phyloP scores from a whole-genome alignment of 2,329 filamentous ascomycete genomes.

The Xylogone sp. region DNA sequence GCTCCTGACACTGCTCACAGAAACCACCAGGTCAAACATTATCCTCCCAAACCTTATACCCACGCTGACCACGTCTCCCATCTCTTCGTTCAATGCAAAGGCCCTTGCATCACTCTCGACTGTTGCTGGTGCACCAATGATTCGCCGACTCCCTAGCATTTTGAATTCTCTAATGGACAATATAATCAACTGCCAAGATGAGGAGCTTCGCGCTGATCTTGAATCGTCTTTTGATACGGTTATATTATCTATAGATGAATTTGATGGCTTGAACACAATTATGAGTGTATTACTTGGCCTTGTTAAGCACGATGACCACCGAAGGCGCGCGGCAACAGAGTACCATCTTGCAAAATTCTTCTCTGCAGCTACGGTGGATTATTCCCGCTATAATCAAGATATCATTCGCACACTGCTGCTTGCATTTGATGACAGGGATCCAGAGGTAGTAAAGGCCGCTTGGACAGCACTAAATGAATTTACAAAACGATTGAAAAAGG shows the following conservation, averaged over 20 bases:
- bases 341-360: slow-evolving; percentile 86
- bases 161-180: slow-evolving; percentile 94
- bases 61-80: slow-evolving; percentile 83
- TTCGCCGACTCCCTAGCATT: slow-evolving; percentile 81
- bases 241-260: slow-evolving; percentile 89
- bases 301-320: slow-evolving; percentile 90
- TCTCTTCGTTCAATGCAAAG: slow-evolving; percentile 91
- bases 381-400: slow-evolving; percentile 93
- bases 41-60: slow-evolving; percentile 96
- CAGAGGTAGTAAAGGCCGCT: slow-evolving; percentile 79
- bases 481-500: slow-evolving; percentile 86
- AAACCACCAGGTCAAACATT: slow-evolving; percentile 89
- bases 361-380: slow-evolving; percentile 73
- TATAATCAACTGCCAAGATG: slow-evolving; percentile 73
- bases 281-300: slow-evolving; percentile 91
- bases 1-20: slow-evolving; percentile 88
- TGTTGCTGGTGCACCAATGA: slow-evolving; percentile 89
- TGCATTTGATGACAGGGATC: slow-evolving; percentile 85
- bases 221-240: slow-evolving; percentile 83
- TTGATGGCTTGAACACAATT: slow-evolving; percentile 87
- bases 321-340: slow-evolving; percentile 73
- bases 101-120: slow-evolving; percentile 89
- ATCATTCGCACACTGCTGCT: slow-evolving; percentile 87
- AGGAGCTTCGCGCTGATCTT: slow-evolving; percentile 68
- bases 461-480: slow-evolving; percentile 86